Percentiles rank a stretch among this genome's conserved stretches.
Conservation (phyloP, 2,329 filamentous ascomycete genomes). For the Pseudogymnoascus sp. region DNA sequence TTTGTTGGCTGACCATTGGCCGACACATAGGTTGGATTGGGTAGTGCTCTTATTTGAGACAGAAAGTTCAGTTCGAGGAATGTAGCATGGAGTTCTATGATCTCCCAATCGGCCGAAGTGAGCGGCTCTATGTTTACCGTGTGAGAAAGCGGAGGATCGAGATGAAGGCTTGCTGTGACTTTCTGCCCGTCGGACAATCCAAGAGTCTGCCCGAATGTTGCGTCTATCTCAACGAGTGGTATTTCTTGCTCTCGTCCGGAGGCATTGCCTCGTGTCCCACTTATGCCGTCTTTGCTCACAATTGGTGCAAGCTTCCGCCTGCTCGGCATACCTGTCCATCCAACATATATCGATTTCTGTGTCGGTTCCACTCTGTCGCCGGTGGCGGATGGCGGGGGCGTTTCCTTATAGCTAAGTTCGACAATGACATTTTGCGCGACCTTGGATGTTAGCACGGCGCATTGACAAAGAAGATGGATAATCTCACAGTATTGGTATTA, state of each 20-base stretch:
- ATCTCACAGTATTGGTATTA: slow-evolving; percentile 78
- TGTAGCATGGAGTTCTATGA: slow-evolving; percentile 93
- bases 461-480: slow-evolving; percentile 3
- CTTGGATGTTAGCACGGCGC: slow-evolving; percentile 37
- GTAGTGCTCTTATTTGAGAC: slow-evolving; percentile 85
- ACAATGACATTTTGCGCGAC: slow-evolving; percentile 93
- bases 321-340: slow-evolving; percentile 98
- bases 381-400: slow-evolving; percentile 41
- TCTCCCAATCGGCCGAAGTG: slow-evolving; percentile 96
- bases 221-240: slow-evolving; percentile 76
- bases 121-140: slow-evolving; percentile 95
- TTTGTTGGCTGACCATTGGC: slow-evolving; percentile 43
- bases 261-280: slow-evolving; percentile 47
- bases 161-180: slow-evolving; percentile 63
- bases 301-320: slow-evolving; percentile 71
- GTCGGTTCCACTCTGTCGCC: slow-evolving; percentile 39
- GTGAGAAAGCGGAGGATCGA: slow-evolving; percentile 85
- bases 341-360: slow-evolving; percentile 72
- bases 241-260: slow-evolving; percentile 66
- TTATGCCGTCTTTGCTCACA: slow-evolving; percentile 67
- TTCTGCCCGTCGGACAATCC: slow-evolving; percentile 77
- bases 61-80: slow-evolving; percentile 93
- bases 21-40: slow-evolving; percentile 66
- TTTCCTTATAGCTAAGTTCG: slow-evolving; percentile 71
- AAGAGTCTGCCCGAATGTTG: slow-evolving; percentile 69